Base-by-base conservation (phyloP, 805 yeast species). In the Wickerhamiella azyma region DNA sequence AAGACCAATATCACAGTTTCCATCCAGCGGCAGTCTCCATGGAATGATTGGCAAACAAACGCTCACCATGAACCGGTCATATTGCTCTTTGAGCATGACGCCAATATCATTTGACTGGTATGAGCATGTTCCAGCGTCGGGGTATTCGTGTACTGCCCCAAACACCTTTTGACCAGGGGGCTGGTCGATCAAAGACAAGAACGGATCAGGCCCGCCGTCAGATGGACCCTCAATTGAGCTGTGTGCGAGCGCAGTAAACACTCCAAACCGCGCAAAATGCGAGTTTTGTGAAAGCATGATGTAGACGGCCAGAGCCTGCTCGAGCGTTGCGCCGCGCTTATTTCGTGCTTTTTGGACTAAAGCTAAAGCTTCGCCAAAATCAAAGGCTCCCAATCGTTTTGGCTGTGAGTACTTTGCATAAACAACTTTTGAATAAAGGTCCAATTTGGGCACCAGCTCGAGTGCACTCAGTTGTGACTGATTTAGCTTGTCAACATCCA, bases 31-130 rank as follows among this genome's bases (percentile, higher is more conserved):
- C 7, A 19, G 10, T 16, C 39, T 21, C 44, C 44, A 41, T 1
- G 44, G 44, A 2, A 41, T 26, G 5, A 41, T 33, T 9, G 44
- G 44, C 33, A 41, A 14, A 13, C 35, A 41, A 11, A 41, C 16
- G 16, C 26, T 41, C 16, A 41, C 39, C 5, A 30, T 18, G 37
- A 41, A 41, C 16, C 44, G 44, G 28, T 41, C 44, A 26, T 11
- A 41, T 13, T 33, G 17, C 6, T 37, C 35, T 14, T 32, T 37
- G 18, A 41, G 38, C 32, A 26, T 28, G 32, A 21, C 24, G 9
- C 44, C 44, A 24, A 41, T 32, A 33, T 41, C 44, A 11, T n/a
- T 7, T 13, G 16, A 5, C 16, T 30, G 33, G n/a, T 30, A n/a
- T 2, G 33, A 10, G 16, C 33, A 30, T 6, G n/a, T n/a, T 3